Conservation (phyloP, 1,284 basidiomycete genomes). For the Ganoderma sinense region DNA sequence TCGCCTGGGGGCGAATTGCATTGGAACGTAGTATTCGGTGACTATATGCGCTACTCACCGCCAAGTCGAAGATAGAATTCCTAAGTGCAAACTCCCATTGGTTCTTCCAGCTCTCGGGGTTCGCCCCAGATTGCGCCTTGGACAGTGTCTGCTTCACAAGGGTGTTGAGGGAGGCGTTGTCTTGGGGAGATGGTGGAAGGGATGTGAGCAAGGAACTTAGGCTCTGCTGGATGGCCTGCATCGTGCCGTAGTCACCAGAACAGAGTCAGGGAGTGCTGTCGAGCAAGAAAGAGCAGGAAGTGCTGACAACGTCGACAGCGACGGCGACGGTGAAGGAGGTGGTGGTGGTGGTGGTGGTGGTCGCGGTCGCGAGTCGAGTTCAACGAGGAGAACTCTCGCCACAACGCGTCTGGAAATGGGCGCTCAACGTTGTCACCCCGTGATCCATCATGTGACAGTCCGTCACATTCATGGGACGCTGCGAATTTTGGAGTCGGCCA, state of each 20-base stretch:
- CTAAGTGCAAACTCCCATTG: slow-evolving; percentile 78
- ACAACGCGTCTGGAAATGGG: no score
- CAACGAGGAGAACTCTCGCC: no score
- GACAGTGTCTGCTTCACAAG: slow-evolving; percentile 60
- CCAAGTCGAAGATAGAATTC: slow-evolving; percentile 71
- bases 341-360: no score
- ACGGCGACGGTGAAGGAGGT: no score
- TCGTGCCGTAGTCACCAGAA: slow-evolving; percentile 4
- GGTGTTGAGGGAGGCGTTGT: slow-evolving; percentile 54
- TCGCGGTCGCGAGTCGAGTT: no score
- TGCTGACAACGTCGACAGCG: no score
- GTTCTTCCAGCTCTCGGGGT: slow-evolving; percentile 65
- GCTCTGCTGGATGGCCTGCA: slow-evolving; percentile 36
- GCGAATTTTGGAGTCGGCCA: no score
- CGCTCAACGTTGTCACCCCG: no score
- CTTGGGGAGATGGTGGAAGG: slow-evolving; percentile 57
- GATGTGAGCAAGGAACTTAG: slow-evolving; percentile 53
- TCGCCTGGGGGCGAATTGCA: slow-evolving; percentile 49
- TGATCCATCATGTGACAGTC: no score
- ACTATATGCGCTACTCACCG: slow-evolving; percentile 51
- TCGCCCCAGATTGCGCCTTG: slow-evolving; percentile 44
- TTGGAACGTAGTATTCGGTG: slow-evolving; percentile 2
- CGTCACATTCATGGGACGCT: no score
- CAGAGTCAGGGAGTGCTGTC: background rate
- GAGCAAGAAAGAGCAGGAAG: background rate